Evolutionary conservation across 2,329 filamentous ascomycete species (phyloP).

Genomic region (Lecanosticta acicola): DNA sequence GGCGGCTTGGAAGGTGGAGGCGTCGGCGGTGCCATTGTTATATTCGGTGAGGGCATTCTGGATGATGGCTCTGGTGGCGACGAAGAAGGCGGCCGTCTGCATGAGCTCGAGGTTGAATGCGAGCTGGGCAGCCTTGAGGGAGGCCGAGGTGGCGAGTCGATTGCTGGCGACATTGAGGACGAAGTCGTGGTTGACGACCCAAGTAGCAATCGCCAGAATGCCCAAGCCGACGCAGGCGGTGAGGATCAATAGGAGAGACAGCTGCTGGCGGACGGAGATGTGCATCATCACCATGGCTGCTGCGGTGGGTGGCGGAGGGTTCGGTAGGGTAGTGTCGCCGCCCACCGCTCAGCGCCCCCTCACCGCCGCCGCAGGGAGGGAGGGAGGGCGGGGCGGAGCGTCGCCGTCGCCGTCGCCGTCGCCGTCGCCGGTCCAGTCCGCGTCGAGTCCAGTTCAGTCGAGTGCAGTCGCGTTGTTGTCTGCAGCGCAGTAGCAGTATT

Average conservation of each 20-base stretch:
- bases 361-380: background rate
- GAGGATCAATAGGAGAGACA: slow-evolving; percentile 71
- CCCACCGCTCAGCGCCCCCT: no score
- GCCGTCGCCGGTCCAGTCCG: no score
- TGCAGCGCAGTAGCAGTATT: no score
- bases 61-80: slow-evolving; percentile 58
- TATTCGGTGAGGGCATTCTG: slow-evolving; percentile 49
- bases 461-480: no score
- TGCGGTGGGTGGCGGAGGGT: no score
- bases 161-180: slow-evolving; percentile 51
- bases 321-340: no score
- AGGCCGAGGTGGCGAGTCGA: slow-evolving; percentile 70
- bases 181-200: slow-evolving; percentile 56
- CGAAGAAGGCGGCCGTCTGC: slow-evolving; percentile 66
- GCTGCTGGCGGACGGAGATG: slow-evolving; percentile 81
- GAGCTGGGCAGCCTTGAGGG: slow-evolving; percentile 81
- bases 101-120: slow-evolving; percentile 73
- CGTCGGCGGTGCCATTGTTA: slow-evolving; percentile 48
- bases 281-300: no score
- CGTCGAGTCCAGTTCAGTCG: no score
- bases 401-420: no score
- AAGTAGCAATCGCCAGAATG: slow-evolving; percentile 74
- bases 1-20: slow-evolving; percentile 53
- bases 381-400: no score
- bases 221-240: slow-evolving; percentile 69